Evolutionary conservation across 2,329 filamentous ascomycete species (phyloP).

Genomic region (Fusarium sp.): DNA sequence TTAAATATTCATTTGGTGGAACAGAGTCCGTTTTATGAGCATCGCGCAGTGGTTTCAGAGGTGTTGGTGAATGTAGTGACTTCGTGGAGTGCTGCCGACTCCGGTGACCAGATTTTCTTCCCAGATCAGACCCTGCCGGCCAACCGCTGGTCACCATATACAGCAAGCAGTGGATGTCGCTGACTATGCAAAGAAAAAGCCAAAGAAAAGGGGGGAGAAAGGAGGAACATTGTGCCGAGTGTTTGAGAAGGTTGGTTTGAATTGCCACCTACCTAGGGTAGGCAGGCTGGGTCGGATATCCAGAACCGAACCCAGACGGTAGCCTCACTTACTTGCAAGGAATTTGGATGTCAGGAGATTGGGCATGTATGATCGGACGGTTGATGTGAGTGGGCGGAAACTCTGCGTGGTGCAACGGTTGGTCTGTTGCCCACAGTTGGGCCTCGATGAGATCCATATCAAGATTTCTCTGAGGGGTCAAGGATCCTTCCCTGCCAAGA

Average conservation of each 20-base stretch:
- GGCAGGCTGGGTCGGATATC: background rate
- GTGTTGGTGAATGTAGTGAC: conserved; percentile 31
- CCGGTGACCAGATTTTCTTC: conserved; percentile 17
- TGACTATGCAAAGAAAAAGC: background rate
- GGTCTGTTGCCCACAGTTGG: background rate
- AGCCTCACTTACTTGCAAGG: background rate
- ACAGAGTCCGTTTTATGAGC: conserved; percentile 32
- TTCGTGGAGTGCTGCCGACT: conserved; percentile 31
- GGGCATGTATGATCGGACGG: background rate
- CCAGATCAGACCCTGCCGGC: background rate
- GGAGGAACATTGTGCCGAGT: background rate
- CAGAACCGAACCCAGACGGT: background rate
- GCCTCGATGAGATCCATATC: background rate
- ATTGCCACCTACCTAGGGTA: background rate
- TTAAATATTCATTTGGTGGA: too few species aligned
- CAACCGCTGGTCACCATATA: background rate
- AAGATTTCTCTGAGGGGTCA: background rate
- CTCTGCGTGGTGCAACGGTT: background rate
- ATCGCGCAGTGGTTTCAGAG: conserved; percentile 36
- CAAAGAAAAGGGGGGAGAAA: background rate
- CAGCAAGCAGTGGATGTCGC: too few species aligned
- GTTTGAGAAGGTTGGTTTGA: background rate
- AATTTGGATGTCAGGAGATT: background rate
- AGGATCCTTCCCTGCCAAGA: background rate
- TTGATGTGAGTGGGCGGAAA: background rate